Conservation (phyloP, 495 filamentous ascomycete genomes). For the Tuber borchii region DNA sequence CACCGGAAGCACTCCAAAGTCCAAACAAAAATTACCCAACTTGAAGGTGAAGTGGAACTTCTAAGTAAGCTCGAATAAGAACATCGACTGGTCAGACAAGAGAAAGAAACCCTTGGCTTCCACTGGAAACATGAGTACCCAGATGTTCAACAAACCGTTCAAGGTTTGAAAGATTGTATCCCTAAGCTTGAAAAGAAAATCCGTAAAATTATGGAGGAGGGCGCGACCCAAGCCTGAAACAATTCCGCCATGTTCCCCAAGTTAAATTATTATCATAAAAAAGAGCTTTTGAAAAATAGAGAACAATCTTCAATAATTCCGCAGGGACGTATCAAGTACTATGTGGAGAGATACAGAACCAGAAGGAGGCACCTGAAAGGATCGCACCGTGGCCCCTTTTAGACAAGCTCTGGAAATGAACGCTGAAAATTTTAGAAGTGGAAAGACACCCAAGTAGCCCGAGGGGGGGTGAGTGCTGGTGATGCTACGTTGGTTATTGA, state of each 20-base stretch:
- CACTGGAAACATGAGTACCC: conserved; percentile 28
- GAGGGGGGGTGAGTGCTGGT: conserved; percentile 52
- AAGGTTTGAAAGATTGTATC: conserved; percentile 14
- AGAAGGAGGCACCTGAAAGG: conserved; percentile 26
- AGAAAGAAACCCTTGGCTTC: conserved; percentile 12
- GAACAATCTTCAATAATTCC: conserved; percentile 21
- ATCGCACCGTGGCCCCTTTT: conserved; percentile 27
- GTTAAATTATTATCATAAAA: conserved; percentile 14
- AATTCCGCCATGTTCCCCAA: conserved; percentile 10
- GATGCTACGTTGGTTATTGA: conserved; percentile 69
- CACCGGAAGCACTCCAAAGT: neutral
- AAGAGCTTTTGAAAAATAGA: conserved; percentile 12
- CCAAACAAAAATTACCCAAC: neutral
- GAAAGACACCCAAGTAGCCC: conserved; percentile 75
- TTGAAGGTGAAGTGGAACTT: neutral
- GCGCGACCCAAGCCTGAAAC: too few relatives aligned
- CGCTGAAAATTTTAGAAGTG: conserved; percentile 49
- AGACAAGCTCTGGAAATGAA: conserved; percentile 10
- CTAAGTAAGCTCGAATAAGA: neutral
- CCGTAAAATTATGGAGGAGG: too few relatives aligned
- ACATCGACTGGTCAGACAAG: neutral
- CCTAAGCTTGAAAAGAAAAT: conserved; percentile 21
- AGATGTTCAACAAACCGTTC: conserved; percentile 23
- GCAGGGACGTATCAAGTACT: conserved; percentile 19
- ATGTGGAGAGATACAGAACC: conserved; percentile 12